Evolutionary conservation across 106 monocot genomes (phyloP).

Genomic region (Platanthera zijinensis): DNA sequence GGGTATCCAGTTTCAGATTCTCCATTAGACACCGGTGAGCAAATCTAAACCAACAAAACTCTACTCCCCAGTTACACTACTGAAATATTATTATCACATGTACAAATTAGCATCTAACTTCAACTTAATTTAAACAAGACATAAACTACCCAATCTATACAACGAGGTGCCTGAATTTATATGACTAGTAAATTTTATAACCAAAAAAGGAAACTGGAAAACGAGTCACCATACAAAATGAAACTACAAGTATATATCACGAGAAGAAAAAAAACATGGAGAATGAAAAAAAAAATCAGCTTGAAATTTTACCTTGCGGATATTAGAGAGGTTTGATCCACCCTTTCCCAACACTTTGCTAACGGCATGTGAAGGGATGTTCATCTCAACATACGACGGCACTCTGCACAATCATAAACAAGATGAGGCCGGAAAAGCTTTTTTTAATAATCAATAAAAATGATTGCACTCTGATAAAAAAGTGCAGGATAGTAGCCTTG

Average conservation of each 20-base stretch:
- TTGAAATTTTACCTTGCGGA: conserved; percentile 58
- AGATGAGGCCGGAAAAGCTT: background rate
- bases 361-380: conserved; percentile 70
- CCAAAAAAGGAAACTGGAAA: too few species aligned
- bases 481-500: background rate
- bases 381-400: conserved; percentile 54
- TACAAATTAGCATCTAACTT: background rate
- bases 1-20: background rate
- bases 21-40: background rate
- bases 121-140: background rate
- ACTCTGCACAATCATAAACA: conserved; percentile 24
- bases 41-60: background rate
- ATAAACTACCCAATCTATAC: background rate
- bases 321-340: conserved; percentile 72
- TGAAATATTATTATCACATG: background rate
- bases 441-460: background rate
- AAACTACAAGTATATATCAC: background rate
- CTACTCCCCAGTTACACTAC: background rate
- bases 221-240: too few species aligned
- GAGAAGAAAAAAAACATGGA: background rate
- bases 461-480: background rate
- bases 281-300: background rate
- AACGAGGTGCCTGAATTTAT: background rate
- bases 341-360: conserved; percentile 88
- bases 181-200: background rate